phyloP scores from a whole-genome alignment of 108 stramenopile species.

The Seminavis robusta region DNA sequence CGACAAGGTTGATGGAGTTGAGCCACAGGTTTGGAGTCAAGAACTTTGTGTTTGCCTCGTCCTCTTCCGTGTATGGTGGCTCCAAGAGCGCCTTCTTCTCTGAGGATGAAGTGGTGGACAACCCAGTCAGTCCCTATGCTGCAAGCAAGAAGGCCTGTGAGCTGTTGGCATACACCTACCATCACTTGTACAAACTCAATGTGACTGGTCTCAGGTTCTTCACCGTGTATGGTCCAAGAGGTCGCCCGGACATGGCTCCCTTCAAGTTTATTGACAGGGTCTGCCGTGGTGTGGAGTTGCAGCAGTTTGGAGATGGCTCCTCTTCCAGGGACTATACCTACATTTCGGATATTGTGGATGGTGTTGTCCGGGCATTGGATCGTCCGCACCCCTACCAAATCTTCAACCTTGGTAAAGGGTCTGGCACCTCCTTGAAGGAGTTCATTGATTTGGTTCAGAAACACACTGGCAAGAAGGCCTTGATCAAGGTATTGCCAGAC shows the following conservation, averaged over 20 bases:
- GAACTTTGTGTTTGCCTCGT: slow-evolving; percentile 96
- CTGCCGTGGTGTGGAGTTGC: slow-evolving; percentile 85
- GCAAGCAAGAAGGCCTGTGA: slow-evolving; percentile 98
- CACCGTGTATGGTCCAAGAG: slow-evolving; percentile 96
- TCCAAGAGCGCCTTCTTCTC: slow-evolving; percentile 87
- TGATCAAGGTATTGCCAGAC: slow-evolving; percentile 65
- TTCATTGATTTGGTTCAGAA: slow-evolving; percentile 81
- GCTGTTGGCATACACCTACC: slow-evolving; percentile 96
- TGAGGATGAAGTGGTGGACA: slow-evolving; percentile 93
- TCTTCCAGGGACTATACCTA: slow-evolving; percentile 87
- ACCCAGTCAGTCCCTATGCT: slow-evolving; percentile 96
- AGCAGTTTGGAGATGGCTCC: slow-evolving; percentile 98
- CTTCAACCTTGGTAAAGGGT: slow-evolving; percentile 96
- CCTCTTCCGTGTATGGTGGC: slow-evolving; percentile 94
- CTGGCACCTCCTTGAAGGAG: slow-evolving; percentile 76
- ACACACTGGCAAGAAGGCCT: slow-evolving; percentile 64
- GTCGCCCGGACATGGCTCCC: slow-evolving; percentile 97
- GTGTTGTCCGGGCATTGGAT: slow-evolving; percentile 91
- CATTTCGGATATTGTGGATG: slow-evolving; percentile 87
- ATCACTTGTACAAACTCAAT: slow-evolving; percentile 92
- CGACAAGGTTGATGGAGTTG: slow-evolving; percentile 92
- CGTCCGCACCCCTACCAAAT: slow-evolving; percentile 91
- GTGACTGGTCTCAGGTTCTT: slow-evolving; percentile 95
- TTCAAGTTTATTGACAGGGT: slow-evolving; percentile 98
- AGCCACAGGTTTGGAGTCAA: slow-evolving; percentile 74